These are phyloP conservation scores for Cymbopogon citratus DNA, from an alignment of 176 grass and related monocot species.

Conservation along the genomic window DNA sequence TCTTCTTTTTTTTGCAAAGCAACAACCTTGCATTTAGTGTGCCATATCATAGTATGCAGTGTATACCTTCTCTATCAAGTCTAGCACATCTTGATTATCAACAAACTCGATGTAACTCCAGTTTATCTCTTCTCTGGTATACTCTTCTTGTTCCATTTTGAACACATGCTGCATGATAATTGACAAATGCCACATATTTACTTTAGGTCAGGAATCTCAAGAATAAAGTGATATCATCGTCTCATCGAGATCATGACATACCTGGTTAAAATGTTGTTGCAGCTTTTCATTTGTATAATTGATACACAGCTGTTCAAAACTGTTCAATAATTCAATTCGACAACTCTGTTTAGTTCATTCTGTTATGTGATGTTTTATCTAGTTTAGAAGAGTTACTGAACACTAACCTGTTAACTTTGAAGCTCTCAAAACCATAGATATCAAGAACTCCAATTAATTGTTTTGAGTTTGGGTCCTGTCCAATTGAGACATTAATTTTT, in stretches of 20 bases:
- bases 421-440: slow-evolving; percentile 99
- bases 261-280: slow-evolving; percentile 99
- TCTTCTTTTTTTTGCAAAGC: not conserved
- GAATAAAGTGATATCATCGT: not conserved
- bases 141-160: slow-evolving; percentile 99
- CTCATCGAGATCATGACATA: slow-evolving; percentile 23
- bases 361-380: not conserved
- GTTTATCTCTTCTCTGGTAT: slow-evolving; percentile 94
- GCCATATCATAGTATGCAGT: slow-evolving; percentile 12
- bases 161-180: slow-evolving; percentile 81
- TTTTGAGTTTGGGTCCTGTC: slow-evolving; percentile 96
- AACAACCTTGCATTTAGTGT: not conserved
- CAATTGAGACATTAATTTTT: slow-evolving; percentile 99
- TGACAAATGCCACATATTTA: slow-evolving; percentile 36
- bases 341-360: slow-evolving; percentile 14
- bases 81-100: slow-evolving; percentile 98
- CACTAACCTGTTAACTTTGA: slow-evolving; percentile 93
- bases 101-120: slow-evolving; percentile 99
- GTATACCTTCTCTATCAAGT: slow-evolving; percentile 96
- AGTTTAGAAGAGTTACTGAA: slow-evolving; percentile 13
- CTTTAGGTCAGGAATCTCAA: slow-evolving; percentile 18
- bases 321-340: slow-evolving; percentile 36
- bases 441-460: slow-evolving; percentile 99
- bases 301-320: slow-evolving; percentile 96
- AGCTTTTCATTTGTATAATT: slow-evolving; percentile 99